Percentiles rank a stretch among this genome's conserved stretches.
phyloP scores from a whole-genome alignment of 2,329 filamentous ascomycete species.

The Apiospora pterosperma region DNA sequence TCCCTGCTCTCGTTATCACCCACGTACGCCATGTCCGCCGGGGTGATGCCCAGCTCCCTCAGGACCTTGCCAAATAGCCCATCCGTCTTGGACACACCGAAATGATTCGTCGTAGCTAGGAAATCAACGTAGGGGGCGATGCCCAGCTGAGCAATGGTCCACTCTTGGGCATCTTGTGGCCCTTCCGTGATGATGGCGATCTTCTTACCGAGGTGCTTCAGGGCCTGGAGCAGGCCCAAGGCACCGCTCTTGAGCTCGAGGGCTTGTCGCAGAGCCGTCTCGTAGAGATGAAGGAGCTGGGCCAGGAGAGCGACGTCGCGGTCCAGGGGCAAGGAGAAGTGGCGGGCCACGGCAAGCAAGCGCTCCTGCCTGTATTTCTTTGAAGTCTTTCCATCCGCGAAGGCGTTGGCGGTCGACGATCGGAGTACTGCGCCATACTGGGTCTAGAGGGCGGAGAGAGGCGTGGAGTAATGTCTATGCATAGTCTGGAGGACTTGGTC shows the following conservation, averaged over 20 bases:
- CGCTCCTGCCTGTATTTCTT: conserved; percentile 38
- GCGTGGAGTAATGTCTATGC: conserved; percentile 12
- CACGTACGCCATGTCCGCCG: neutral
- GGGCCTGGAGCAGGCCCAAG: conserved; percentile 25
- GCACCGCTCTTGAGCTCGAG: conserved; percentile 35
- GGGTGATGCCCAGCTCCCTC: neutral
- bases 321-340: conserved; percentile 19
- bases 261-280: conserved; percentile 22
- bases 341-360: conserved; percentile 30
- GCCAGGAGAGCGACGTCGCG: conserved; percentile 12
- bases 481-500: conserved; percentile 28
- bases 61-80: neutral
- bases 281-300: conserved; percentile 25
- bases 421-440: conserved; percentile 32
- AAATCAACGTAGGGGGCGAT: neutral
- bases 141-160: neutral
- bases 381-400: conserved; percentile 40
- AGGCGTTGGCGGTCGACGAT: conserved; percentile 33
- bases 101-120: neutral
- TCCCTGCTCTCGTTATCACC: neutral
- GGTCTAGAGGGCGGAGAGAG: conserved; percentile 13
- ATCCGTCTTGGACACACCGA: neutral
- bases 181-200: conserved; percentile 44
- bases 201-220: conserved; percentile 34
- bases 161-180: conserved; percentile 40